phyloP scores from a whole-genome alignment of 106 monocot species.

The Chionographis japonica region DNA sequence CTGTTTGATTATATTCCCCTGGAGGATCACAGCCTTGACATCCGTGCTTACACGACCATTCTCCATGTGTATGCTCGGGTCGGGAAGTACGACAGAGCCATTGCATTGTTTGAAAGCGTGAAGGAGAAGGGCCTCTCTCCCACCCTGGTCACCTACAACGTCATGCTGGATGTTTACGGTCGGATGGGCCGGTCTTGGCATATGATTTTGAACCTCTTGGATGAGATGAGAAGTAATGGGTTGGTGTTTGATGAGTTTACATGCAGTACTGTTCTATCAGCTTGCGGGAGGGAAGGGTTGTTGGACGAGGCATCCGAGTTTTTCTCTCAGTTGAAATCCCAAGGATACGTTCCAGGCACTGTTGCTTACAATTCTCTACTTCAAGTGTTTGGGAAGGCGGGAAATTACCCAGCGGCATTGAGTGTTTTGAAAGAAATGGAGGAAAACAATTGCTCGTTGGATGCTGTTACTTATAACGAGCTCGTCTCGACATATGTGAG shows the following conservation, averaged over 20 bases:
- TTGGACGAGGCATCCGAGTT: slow-evolving; percentile 67
- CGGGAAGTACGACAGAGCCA: slow-evolving; percentile 34
- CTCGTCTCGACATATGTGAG: slow-evolving; percentile 72
- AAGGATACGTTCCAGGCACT: slow-evolving; percentile 53
- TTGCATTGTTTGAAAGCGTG: slow-evolving; percentile 51
- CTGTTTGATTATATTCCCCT: slow-evolving; percentile 63
- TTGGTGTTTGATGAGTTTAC: slow-evolving; percentile 85
- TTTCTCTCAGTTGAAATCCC: slow-evolving; percentile 44
- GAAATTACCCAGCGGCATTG: slow-evolving; percentile 54
- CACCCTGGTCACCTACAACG: slow-evolving; percentile 86
- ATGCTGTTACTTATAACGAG: slow-evolving; percentile 83
- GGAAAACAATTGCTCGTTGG: slow-evolving; percentile 44
- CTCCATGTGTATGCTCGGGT: slow-evolving; percentile 51
- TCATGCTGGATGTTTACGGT: slow-evolving; percentile 76
- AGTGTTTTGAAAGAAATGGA: slow-evolving; percentile 81
- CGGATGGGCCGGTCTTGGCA: slow-evolving; percentile 64
- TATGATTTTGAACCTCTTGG: slow-evolving; percentile 47
- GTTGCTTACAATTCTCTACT: slow-evolving; percentile 80
- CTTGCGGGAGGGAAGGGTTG: slow-evolving; percentile 80
- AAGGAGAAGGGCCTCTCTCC: slow-evolving; percentile 55
- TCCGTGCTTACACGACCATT: slow-evolving; percentile 80
- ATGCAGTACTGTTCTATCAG: slow-evolving; percentile 76
- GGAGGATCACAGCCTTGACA: slow-evolving; percentile 41
- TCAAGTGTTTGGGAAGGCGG: slow-evolving; percentile 78
- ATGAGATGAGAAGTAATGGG: slow-evolving; percentile 54